Conservation (phyloP, 257 asterid genomes). For the Gentiana straminea region DNA sequence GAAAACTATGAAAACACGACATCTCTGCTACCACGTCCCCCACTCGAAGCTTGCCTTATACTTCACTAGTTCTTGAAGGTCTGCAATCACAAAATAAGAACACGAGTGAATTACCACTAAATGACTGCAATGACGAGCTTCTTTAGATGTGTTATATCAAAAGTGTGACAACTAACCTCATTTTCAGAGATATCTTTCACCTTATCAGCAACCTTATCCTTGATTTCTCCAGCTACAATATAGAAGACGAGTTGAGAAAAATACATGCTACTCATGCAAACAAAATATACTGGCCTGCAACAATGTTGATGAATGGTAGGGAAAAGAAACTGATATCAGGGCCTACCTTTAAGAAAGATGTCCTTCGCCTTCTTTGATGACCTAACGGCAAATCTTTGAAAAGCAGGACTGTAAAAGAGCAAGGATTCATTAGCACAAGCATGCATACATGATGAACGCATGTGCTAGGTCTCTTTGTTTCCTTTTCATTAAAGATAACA, state of each 20-base stretch:
- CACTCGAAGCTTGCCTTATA: too few species aligned
- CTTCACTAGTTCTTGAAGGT: slow-evolving; percentile 40
- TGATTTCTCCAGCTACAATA: slow-evolving; percentile 52
- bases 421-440: neutral
- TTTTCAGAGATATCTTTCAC: slow-evolving; percentile 41
- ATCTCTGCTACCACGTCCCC: too few species aligned
- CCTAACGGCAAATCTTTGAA: slow-evolving; percentile 86
- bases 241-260: slow-evolving; percentile 1
- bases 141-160: too few species aligned
- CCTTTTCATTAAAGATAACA: too few species aligned
- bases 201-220: slow-evolving; percentile 46
- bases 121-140: neutral
- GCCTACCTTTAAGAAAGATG: slow-evolving; percentile 36
- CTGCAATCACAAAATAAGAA: slow-evolving; percentile 22
- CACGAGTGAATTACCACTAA: neutral
- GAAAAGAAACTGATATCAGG: neutral
- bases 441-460: neutral
- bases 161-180: slow-evolving; percentile 25
- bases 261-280: neutral
- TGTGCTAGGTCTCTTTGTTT: neutral
- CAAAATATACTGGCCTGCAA: too few species aligned
- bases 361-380: slow-evolving; percentile 57
- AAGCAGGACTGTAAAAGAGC: slow-evolving; percentile 30
- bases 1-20: too few species aligned
- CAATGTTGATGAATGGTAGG: too few species aligned